These are phyloP conservation scores for Pezizomycotina sp. DNA, from an alignment of 2,329 filamentous ascomycete species.

Conservation along the genomic window DNA sequence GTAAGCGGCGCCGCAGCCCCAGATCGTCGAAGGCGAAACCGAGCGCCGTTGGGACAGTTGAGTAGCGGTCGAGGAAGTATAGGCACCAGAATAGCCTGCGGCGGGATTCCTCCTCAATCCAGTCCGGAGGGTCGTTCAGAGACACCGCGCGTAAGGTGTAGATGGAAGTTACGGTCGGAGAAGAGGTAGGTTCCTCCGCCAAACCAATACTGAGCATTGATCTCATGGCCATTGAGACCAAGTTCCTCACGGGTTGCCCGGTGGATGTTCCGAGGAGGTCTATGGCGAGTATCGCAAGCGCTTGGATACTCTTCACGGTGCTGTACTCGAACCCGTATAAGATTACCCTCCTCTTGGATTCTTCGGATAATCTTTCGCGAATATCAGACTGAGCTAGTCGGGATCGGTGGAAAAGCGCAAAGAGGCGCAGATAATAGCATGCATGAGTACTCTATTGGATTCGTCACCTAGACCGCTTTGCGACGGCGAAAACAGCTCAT, in stretches of 20 bases:
- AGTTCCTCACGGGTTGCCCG: conserved; percentile 80
- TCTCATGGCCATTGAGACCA: conserved; percentile 73
- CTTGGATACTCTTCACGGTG: conserved; percentile 73
- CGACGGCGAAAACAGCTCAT: conserved; percentile 54
- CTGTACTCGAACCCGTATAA: conserved; percentile 80
- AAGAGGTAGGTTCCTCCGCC: conserved; percentile 64
- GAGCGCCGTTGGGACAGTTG: conserved; percentile 78
- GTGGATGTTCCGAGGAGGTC: conserved; percentile 77
- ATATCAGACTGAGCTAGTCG: conserved; percentile 57
- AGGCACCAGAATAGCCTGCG: conserved; percentile 87
- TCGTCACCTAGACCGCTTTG: conserved; percentile 66
- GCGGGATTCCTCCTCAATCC: conserved; percentile 76
- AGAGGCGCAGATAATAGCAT: conserved; percentile 78
- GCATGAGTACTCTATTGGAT: conserved; percentile 63
- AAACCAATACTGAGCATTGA: conserved; percentile 78
- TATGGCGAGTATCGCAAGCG: conserved; percentile 68
- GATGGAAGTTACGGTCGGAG: conserved; percentile 67
- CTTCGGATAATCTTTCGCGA: conserved; percentile 60
- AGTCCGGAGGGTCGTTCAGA: conserved; percentile 64
- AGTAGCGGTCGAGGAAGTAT: conserved; percentile 76
- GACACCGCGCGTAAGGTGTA: conserved; percentile 77
- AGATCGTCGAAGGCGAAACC: conserved; percentile 79
- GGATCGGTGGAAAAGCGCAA: conserved; percentile 65
- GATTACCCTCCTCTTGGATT: conserved; percentile 68
- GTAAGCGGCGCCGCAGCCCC: conserved; percentile 73